Base-by-base conservation (phyloP, 108 stramenopile species). In the Schizochytrium sp. region DNA sequence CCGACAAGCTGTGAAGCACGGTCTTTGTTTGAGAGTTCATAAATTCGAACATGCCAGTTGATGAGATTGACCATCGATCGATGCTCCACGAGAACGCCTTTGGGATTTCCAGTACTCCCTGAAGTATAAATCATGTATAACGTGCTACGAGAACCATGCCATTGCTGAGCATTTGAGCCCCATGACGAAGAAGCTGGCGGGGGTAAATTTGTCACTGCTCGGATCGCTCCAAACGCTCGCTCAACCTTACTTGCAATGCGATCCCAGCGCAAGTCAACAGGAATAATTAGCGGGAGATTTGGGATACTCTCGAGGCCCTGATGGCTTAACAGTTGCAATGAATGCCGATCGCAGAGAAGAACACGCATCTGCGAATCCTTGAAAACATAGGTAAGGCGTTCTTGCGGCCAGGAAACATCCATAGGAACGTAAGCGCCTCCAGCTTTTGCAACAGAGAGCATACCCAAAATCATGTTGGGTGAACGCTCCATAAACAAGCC, bases 91-190 rank as follows among this genome's bases (percentile, higher is more conserved):
- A 83, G n/a, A 5, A 90, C 90, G 5, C 90, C 90, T 45, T 90
- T 90, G 42, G 90, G 90, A 44, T 88, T 56, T 7, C 90, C 90
- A 61, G 90, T 90, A 41, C 87, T 88, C 8, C 90, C 90, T 4
- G 88, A 89, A 13, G 90, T 90, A 88, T 90, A 90, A 47, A 91
- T 89, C 83, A 91, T 50, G 87, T 91, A 91, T 42, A 61, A 1
- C 3, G 53, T 5, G 76, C 76, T 83, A 38, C 76, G 76, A n/a
- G 76, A 83, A 13, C 76, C 76, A 10, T 40, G 5, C 76, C 76
- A 83, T 28, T 83, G 76, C 76, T 83, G 76, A 17, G 47, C 76
- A 42, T 83, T 55, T 5, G 50, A 55, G 28, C 76, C 76, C 76
- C 76, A 83, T 53, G 76, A 83, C 5, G 5, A 42, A 10, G 76